These are phyloP conservation scores for Auricularia sp. DNA, from an alignment of 768 basidiomycete species.

Conservation along the genomic window DNA sequence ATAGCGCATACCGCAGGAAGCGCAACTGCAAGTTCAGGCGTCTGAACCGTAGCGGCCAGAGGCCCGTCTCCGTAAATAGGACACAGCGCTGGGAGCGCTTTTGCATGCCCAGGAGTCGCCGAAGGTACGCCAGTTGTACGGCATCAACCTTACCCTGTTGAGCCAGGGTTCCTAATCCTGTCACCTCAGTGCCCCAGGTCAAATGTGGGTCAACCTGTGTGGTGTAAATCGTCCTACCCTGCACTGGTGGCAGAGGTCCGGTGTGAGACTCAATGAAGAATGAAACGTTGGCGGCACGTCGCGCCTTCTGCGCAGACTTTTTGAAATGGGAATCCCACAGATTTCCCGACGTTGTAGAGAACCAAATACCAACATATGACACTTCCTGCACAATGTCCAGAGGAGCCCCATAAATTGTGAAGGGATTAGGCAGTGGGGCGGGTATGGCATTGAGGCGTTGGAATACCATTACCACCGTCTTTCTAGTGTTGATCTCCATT, in stretches of 20 bases:
- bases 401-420: not conserved
- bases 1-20: not conserved
- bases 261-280: not conserved
- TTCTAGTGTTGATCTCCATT: not conserved
- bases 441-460: not conserved
- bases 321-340: not conserved
- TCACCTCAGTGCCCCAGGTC: not conserved
- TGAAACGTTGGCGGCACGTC: not conserved
- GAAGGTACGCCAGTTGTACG: not conserved
- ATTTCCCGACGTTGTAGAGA: not conserved
- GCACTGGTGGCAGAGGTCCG: not conserved
- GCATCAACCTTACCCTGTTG: not conserved
- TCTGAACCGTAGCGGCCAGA: not conserved
- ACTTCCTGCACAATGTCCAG: not conserved
- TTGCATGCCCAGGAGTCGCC: not conserved
- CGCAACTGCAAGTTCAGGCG: not conserved
- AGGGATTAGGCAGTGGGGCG: not conserved
- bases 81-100: not conserved
- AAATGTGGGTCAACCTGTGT: not conserved
- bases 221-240: not conserved
- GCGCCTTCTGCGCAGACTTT: not conserved
- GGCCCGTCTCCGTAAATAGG: not conserved
- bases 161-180: not conserved
- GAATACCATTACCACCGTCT: not conserved
- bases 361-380: not conserved